Evolutionary conservation across 345 rosid genomes (phyloP).

Genomic region (Euclidium syriacum): DNA sequence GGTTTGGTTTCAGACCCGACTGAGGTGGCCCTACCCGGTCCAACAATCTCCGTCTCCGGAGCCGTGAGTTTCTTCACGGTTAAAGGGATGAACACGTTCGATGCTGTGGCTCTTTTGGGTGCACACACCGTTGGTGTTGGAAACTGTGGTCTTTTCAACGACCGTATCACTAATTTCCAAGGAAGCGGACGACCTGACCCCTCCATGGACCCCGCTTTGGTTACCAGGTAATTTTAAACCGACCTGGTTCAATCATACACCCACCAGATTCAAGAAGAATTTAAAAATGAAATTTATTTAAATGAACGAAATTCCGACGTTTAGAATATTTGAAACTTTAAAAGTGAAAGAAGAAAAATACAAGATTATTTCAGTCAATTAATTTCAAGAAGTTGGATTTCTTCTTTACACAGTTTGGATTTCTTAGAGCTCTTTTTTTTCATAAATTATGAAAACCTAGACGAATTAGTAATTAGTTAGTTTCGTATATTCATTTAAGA

Average conservation of each 20-base stretch:
- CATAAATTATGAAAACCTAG: not conserved
- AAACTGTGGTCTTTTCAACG: conserved; percentile 46
- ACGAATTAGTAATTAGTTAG: no score
- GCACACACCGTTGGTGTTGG: conserved; percentile 58
- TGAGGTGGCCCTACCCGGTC: conserved; percentile 45
- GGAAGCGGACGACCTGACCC: conserved; percentile 46
- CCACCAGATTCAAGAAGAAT: not conserved
- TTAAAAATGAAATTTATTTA: not conserved
- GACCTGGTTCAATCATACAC: conserved; percentile 1
- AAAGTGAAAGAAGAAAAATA: not conserved
- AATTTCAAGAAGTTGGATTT: not conserved
- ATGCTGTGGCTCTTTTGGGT: conserved; percentile 55
- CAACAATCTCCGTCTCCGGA: conserved; percentile 38
- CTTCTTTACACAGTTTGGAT: no score
- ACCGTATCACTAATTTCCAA: conserved; percentile 49
- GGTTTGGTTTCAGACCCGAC: conserved; percentile 37
- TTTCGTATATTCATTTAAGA: no score
- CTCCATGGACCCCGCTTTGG: conserved; percentile 42
- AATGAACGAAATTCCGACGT: not conserved
- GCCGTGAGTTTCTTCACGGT: conserved; percentile 37
- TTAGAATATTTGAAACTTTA: not conserved
- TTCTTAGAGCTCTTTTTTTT: not conserved
- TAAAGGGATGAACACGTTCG: conserved; percentile 31
- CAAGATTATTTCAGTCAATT: not conserved
- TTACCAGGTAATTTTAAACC: conserved; percentile 15